phyloP scores from a whole-genome alignment of 306 rosid genomes.

The Lathyrus aphaca region DNA sequence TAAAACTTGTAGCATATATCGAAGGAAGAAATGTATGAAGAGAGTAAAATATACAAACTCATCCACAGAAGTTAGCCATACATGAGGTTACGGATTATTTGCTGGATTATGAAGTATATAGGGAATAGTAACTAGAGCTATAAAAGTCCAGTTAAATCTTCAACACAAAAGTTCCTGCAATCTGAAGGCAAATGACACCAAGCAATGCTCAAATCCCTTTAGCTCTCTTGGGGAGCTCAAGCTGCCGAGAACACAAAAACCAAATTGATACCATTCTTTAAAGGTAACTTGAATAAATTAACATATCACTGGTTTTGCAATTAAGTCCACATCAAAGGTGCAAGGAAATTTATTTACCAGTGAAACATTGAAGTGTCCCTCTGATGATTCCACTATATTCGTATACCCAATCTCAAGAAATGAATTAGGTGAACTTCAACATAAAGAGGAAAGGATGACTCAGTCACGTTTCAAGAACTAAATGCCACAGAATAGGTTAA shows the following conservation, averaged over 20 bases:
- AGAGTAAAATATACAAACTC: conserved; percentile 36
- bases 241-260: conserved; percentile 5
- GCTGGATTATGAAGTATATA: conserved; percentile 20
- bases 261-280: conserved; percentile 12
- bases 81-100: conserved; percentile 33
- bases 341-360: not conserved
- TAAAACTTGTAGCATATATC: not conserved
- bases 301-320: not conserved
- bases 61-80: conserved; percentile 30
- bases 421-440: conserved; percentile 15
- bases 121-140: conserved; percentile 41
- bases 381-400: conserved; percentile 11
- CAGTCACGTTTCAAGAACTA: conserved; percentile 8
- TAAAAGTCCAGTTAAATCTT: conserved; percentile 38
- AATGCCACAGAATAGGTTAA: conserved; percentile 1
- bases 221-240: conserved; percentile 39
- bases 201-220: conserved; percentile 23
- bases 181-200: conserved; percentile 36
- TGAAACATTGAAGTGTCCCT: conserved; percentile 1
- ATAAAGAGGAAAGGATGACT: conserved; percentile 16
- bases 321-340: not conserved
- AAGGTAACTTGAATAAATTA: conserved; percentile 16
- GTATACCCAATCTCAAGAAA: conserved; percentile 9
- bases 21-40: conserved; percentile 14
- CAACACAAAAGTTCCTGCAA: conserved; percentile 37